Percentiles rank a stretch among this genome's conserved stretches.
These are phyloP conservation scores for Alternaria incomplexa DNA, from an alignment of 2,329 filamentous ascomycete species.

Conservation along the genomic window DNA sequence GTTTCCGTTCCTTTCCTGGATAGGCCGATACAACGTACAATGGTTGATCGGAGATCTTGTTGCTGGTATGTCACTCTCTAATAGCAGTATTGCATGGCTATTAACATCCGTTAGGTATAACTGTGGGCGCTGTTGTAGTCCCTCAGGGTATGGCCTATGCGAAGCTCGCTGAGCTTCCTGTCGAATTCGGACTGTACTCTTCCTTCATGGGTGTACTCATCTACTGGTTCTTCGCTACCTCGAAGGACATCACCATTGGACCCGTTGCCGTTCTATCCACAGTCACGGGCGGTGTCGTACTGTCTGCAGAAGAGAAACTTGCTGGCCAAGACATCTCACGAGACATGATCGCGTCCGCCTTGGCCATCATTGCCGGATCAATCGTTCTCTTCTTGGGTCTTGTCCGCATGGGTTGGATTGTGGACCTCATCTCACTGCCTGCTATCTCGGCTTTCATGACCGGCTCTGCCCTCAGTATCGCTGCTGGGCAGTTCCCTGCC, in stretches of 20 bases:
- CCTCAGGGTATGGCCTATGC: slow-evolving; percentile 97
- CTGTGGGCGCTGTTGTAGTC: slow-evolving; percentile 79
- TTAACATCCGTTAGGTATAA: slow-evolving; percentile 60
- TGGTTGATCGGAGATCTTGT: slow-evolving; percentile 91
- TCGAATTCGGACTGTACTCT: slow-evolving; percentile 88
- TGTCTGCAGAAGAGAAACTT: slow-evolving; percentile 62
- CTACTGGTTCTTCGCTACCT: slow-evolving; percentile 98
- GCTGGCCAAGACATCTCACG: slow-evolving; percentile 27
- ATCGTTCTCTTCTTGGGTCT: slow-evolving; percentile 85
- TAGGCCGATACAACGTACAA: slow-evolving; percentile 82
- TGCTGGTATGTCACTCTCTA: slow-evolving; percentile 66
- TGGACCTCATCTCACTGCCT: slow-evolving; percentile 90
- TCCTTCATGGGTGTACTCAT: slow-evolving; percentile 95
- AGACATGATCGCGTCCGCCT: slow-evolving; percentile 60
- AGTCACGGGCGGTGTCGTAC: slow-evolving; percentile 80
- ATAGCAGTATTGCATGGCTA: background rate
- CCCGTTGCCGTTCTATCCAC: slow-evolving; percentile 96
- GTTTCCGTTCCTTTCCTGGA: slow-evolving; percentile 92
- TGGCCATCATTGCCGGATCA: slow-evolving; percentile 78
- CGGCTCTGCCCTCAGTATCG: slow-evolving; percentile 90
- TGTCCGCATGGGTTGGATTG: slow-evolving; percentile 83
- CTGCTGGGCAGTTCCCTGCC: slow-evolving; percentile 78
- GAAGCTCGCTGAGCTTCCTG: slow-evolving; percentile 74
- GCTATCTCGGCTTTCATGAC: slow-evolving; percentile 98
- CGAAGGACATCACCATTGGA: slow-evolving; percentile 97